These are phyloP conservation scores for Diutina catenulata DNA, from an alignment of 1,139 yeast species.

Conservation along the genomic window DNA sequence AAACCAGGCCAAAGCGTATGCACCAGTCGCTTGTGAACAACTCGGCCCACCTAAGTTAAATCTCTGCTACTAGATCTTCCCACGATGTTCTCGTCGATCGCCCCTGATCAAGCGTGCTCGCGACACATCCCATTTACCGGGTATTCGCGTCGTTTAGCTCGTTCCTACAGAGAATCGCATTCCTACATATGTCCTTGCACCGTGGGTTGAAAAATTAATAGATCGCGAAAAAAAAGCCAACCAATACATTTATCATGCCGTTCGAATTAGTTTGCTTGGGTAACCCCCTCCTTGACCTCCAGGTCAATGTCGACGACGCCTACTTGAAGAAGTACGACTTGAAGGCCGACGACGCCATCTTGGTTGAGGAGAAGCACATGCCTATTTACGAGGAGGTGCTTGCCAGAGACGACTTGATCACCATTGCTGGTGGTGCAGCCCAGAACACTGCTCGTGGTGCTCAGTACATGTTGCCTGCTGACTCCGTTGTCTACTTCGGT, in stretches of 20 bases:
- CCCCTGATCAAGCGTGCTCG: too few relatives aligned
- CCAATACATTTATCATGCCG: conserved; percentile 24
- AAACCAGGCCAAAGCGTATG: too few relatives aligned
- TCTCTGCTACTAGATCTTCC: too few relatives aligned
- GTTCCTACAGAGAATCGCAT: too few relatives aligned
- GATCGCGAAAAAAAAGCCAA: too few relatives aligned
- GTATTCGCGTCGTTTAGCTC: too few relatives aligned
- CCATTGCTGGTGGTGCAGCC: conserved; percentile 98
- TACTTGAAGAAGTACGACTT: conserved; percentile 71
- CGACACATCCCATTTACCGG: too few relatives aligned
- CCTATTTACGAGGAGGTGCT: conserved; percentile 77
- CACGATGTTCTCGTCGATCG: too few relatives aligned
- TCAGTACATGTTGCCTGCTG: conserved; percentile 73
- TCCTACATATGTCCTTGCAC: too few relatives aligned
- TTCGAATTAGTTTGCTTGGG: conserved; percentile 59
- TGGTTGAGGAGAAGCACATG: conserved; percentile 80
- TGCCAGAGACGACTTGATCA: conserved; percentile 45
- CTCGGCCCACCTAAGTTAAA: too few relatives aligned
- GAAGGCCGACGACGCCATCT: conserved; percentile 89
- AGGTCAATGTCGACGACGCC: conserved; percentile 59
- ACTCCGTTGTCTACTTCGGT: conserved; percentile 89
- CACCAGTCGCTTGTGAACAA: too few relatives aligned
- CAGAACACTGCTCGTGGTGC: conserved; percentile 99
- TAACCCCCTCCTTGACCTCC: conserved; percentile 80
- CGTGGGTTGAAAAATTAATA: too few relatives aligned